These are phyloP conservation scores for Saturnispora gosingensis DNA, from an alignment of 805 yeast species.

Conservation along the genomic window DNA sequence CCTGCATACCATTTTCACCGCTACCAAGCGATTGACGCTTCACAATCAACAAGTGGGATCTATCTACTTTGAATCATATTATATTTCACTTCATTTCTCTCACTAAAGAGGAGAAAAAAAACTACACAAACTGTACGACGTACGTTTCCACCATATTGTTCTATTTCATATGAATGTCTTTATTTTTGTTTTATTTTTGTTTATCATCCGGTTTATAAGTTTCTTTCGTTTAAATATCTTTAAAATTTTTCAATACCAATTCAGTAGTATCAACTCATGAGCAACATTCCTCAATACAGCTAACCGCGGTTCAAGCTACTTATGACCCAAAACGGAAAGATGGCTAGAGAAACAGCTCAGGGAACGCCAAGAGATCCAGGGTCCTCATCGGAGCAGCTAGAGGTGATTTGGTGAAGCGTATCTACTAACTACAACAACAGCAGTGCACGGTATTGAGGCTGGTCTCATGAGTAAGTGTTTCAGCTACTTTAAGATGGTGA, in stretches of 20 bases:
- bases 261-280: not conserved
- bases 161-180: not conserved
- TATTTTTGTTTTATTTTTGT: not conserved
- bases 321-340: not conserved
- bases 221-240: not conserved
- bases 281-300: not conserved
- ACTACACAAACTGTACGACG: not conserved
- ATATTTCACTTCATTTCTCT: not conserved
- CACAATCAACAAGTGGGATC: not conserved
- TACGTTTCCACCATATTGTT: not conserved
- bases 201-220: not conserved
- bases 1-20: not conserved
- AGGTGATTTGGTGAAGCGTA: not conserved
- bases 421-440: not conserved
- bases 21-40: not conserved
- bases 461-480: not conserved
- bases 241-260: not conserved
- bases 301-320: not conserved
- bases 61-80: not conserved
- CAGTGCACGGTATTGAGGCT: not conserved
- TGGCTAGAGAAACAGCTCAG: not conserved
- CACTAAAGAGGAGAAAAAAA: not conserved
- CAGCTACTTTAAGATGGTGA: not conserved
- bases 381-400: not conserved
- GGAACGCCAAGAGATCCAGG: not conserved